Evolutionary conservation across 768 basidiomycete species (phyloP).

Genomic region (Russula vinacea): DNA sequence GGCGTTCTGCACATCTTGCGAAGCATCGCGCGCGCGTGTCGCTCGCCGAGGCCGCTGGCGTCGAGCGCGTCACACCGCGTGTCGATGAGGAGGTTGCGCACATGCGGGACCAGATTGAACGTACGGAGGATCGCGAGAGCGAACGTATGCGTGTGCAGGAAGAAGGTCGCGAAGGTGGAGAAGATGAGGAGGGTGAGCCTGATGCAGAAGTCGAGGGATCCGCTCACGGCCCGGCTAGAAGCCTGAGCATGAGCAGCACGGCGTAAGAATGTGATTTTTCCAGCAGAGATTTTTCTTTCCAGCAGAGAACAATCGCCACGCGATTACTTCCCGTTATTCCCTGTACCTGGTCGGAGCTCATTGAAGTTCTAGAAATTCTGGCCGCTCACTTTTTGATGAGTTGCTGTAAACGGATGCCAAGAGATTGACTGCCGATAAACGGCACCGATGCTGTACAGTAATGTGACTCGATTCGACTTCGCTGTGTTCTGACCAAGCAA

Average conservation of each 20-base stretch:
- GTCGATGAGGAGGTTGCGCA: conserved; percentile 83
- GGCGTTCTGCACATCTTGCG: conserved; percentile 74
- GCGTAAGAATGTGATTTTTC: conserved; percentile 3
- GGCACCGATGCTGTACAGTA: background rate
- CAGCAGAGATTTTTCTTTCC: background rate
- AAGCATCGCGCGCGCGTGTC: conserved; percentile 79
- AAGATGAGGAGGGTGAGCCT: conserved; percentile 21
- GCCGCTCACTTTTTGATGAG: too few relatives aligned
- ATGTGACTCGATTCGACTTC: background rate
- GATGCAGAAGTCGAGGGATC: conserved; percentile 27
- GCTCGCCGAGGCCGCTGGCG: conserved; percentile 78
- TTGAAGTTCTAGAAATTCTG: background rate
- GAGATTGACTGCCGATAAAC: background rate
- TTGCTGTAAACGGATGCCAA: background rate
- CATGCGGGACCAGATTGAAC: conserved; percentile 73
- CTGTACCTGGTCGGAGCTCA: background rate
- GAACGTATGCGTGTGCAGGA: conserved; percentile 27
- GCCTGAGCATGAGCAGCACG: conserved; percentile 21
- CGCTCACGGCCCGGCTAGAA: conserved; percentile 24
- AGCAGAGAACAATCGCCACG: background rate
- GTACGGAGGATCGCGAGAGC: conserved; percentile 50
- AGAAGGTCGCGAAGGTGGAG: conserved; percentile 22
- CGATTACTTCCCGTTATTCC: background rate
- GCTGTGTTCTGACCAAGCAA: too few relatives aligned
- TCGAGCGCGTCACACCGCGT: conserved; percentile 82